Evolutionary conservation across 305 asterid species (phyloP), one percentile per base, ranked within the genome.

Genomic region (Fraxinus sp.): DNA sequence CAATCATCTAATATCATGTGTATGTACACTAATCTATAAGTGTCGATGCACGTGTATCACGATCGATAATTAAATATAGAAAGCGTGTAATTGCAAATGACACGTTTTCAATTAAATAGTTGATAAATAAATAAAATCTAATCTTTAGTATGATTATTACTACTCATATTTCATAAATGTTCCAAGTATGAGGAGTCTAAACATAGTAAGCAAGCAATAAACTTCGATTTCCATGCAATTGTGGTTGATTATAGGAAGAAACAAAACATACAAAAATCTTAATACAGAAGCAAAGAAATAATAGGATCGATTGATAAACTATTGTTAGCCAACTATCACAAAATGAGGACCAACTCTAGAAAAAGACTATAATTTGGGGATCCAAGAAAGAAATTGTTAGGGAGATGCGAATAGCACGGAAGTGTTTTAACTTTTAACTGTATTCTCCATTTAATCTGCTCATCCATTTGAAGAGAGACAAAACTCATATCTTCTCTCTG

Each of bases 401-500:
- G 74, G 14, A 70, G 41, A 30, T 28, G 75, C 75, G 75, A 5
- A 30, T 70, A 4, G 20, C 1, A 64, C 11, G 73, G 73, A 26
- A 26, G 73, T 3, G 35, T 64, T 52, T 64, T 3, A 64, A 11
- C 73, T 64, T 52, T 64, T 3, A 64, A 11, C 73, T 22, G 16
- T 4, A 24, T 70, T 26, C 20, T 70, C 75, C 37, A 14, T 28
- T 70, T 70, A 28, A 70, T 70, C 39, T 10, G 75, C 35, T 10
- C 41, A 70, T 13, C 39, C 75, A 70, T 16, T 18, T 52, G 10
- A 39, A 59, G 74, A 28, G 85, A 81, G 74, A 78, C 76, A 82
- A 64, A 64, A 7, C 46, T 80, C 57, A 80, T 74, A 76, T 83
- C 76, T 76, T 82, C 77, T 41, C 79, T 74, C 74, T 22, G 36